phyloP scores from a whole-genome alignment of 192 early-diverging fungal genomes.

The Allomyces macrogynus region DNA sequence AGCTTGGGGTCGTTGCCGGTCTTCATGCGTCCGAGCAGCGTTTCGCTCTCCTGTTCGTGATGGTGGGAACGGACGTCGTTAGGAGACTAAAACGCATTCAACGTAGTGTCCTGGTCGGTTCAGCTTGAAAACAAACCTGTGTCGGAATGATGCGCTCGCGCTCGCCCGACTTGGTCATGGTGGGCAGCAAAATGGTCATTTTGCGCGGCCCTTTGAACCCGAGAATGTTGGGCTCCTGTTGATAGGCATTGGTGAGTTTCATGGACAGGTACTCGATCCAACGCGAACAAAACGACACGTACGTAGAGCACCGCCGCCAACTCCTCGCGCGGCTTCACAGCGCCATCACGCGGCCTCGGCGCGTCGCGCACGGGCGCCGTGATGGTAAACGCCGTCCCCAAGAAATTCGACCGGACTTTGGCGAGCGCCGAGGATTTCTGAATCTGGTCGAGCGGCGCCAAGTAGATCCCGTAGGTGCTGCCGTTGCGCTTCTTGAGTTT shows the following conservation, averaged over 20 bases:
- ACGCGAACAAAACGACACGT: not conserved
- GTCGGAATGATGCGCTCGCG: constrained; percentile 28
- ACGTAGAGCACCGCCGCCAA: constrained; percentile 54
- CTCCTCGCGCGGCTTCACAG: constrained; percentile 31
- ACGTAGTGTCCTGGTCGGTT: too few species aligned
- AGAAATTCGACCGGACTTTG: constrained; percentile 45
- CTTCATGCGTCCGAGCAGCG: constrained; percentile 33
- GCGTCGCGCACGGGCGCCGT: constrained; percentile 36
- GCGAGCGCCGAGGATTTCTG: constrained; percentile 1
- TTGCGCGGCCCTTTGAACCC: constrained; percentile 81
- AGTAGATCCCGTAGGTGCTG: constrained; percentile 38
- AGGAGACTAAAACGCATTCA: too few species aligned
- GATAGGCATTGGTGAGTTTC: not conserved
- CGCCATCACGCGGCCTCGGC: constrained; percentile 10
- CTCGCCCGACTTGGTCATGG: constrained; percentile 35
- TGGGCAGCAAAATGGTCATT: constrained; percentile 65
- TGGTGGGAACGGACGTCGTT: too few species aligned
- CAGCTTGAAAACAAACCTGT: too few species aligned
- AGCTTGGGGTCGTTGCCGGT: constrained; percentile 34
- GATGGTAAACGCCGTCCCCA: constrained; percentile 65
- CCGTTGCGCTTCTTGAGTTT: constrained; percentile 45
- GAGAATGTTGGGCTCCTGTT: constrained; percentile 63
- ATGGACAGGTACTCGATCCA: not conserved
- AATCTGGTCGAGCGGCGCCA: constrained; percentile 1
- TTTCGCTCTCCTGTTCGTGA: constrained; percentile 32